Base-by-base conservation (phyloP, 1,284 basidiomycete genomes). In the Neolentinus lepideus region DNA sequence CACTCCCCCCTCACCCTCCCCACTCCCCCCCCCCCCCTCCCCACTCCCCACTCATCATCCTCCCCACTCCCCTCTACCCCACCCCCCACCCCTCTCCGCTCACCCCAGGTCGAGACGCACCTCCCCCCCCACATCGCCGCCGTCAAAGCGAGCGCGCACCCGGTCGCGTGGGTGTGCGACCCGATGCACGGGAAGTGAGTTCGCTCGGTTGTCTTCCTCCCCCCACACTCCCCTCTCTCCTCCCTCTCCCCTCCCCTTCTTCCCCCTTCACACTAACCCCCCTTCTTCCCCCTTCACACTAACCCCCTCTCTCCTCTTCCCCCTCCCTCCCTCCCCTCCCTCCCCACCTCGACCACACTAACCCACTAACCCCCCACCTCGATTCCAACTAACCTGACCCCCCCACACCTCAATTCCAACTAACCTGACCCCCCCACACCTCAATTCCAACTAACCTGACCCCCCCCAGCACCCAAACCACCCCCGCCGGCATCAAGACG, bases 121-220 rank as follows among this genome's bases (percentile, higher is more conserved):
- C 84, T 98, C 4, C 80, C 93, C 0, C 77, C 69, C 0, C 93
- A 98, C 67, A 96, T 99, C 67, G 72, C 74, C n/a, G 88, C 87
- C 1, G 93, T 99, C 14, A 84, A 90, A 65, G 64, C 72, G 54
- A 90, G 92, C 1, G 81, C 81, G 1, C 94, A 98, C 67, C 86
- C 89, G 2, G 92, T 98, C 1, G 85, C 90, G 25, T 97, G 94
- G 90, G 83, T 96, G 54, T 97, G 92, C 66, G 96, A 99, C 71
- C 94, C 96, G 1, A 98, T 98, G 96, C 93, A 96, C 63, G 92
- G 92, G 73, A 94, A 94, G 90, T 90, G 64, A 60, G 88, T 74
- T 1, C 22, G 26, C 50, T 3, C 26, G n/a, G 9, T 51, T 12
- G 22, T 51, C 9, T 47, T 47, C 45, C 45, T 21, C 19, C 19